Percentiles rank a stretch among this genome's conserved stretches.
These are phyloP conservation scores for Ceratobasidium sp. DNA, from an alignment of 1,284 basidiomycete genomes.

Conservation along the genomic window DNA sequence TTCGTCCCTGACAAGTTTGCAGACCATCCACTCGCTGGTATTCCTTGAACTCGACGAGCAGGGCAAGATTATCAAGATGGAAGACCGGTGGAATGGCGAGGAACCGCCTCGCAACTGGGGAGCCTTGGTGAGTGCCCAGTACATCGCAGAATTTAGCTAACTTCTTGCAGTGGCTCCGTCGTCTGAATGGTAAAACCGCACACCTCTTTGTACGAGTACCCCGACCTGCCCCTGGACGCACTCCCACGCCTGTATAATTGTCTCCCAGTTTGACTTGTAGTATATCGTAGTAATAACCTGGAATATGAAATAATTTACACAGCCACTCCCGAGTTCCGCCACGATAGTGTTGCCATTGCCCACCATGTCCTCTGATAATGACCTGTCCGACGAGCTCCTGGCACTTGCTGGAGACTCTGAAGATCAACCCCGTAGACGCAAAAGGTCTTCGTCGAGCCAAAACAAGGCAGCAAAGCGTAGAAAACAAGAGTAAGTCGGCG, in stretches of 20 bases:
- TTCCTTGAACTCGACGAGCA: conserved; percentile 76
- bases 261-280: neutral
- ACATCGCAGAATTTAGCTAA: neutral
- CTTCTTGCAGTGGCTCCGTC: conserved; percentile 52
- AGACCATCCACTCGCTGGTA: conserved; percentile 29
- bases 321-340: conserved; percentile 2
- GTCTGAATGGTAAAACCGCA: conserved; percentile 57
- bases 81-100: conserved; percentile 32
- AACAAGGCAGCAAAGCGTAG: conserved; percentile 56
- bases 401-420: conserved; percentile 62
- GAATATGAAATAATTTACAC: conserved; percentile 7
- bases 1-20: conserved; percentile 41
- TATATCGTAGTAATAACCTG: conserved; percentile 2
- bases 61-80: conserved; percentile 81
- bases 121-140: conserved; percentile 17
- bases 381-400: conserved; percentile 70
- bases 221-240: neutral
- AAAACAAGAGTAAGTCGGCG: conserved; percentile 57
- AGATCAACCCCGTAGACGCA: conserved; percentile 60
- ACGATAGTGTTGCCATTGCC: neutral
- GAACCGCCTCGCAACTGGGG: conserved; percentile 30
- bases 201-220: conserved; percentile 48
- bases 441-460: conserved; percentile 48
- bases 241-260: conserved; percentile 23
- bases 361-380: conserved; percentile 45